Evolutionary conservation across 208 protist genomes (phyloP), one percentile per base, ranked within the genome.

Genomic region (Leishmania braziliensis): DNA sequence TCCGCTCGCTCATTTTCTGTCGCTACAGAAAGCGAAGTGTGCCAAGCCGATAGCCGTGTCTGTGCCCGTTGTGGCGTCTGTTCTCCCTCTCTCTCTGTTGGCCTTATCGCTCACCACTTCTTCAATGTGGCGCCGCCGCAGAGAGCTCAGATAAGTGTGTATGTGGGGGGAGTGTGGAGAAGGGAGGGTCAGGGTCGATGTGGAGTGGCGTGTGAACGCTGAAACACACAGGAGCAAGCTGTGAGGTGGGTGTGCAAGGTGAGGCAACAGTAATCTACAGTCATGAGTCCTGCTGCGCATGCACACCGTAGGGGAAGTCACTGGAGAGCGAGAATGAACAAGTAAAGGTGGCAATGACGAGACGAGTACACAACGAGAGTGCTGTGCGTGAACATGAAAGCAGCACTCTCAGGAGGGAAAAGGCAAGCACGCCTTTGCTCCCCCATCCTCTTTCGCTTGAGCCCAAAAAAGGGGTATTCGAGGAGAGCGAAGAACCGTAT

Each of bases 1-100:
- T 98, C 29, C 92, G 88, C 58, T 98, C 95, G 26, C 81, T 92
- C 95, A 98, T 98, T 65, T 43, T 71, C 23, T 0, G 4, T 4
- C 23, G 0, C 23, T 33, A 33, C 48, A 5, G 33, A n/a, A 26
- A 18, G 23, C 14, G 39, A 76, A n/a, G 72, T 36, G 33, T 54
- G 39, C 3, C 43, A 23, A 75, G n/a, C 6, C 14, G 26, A 18
- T 50, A 56, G 2, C 68, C 63, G 65, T 81, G 23, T 81, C 23
- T 75, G 58, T 75, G 23, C 39, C 33, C 71, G 23, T 77, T 26
- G n/a, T 12, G 9, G 16, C 20, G 39, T 46, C 36, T 48, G 39
- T 14, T n/a, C 66, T 48, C 8, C 39, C 23, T 39, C 39, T 71
- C 36, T n/a, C 5, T 50, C 4, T 14, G 29, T 10, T 2, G 33